Base-by-base conservation (phyloP, 2,329 filamentous ascomycete species). In the Colletotrichum agaves region DNA sequence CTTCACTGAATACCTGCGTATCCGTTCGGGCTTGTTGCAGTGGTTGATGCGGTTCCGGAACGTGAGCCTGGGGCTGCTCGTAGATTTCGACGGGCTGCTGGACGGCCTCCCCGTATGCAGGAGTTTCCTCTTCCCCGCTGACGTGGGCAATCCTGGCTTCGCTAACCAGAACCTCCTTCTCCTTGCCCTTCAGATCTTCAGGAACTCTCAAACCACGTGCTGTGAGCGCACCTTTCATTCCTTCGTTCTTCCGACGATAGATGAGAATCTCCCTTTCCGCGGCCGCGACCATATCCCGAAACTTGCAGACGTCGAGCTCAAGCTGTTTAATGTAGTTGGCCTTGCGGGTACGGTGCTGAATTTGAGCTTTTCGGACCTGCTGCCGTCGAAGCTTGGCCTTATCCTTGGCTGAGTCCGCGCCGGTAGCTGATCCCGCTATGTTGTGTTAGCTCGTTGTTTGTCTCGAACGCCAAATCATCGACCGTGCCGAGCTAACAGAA, bases 321-420 rank as follows among this genome's bases (percentile, higher is more conserved):
- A 88, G 82, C 76, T 87, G 78, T 72, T 82, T 83, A 69, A 84
- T 80, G 73, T 88, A 86, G 73, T 87, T 83, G 57, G 83, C 84
- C 72, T 87, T 87, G 72, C 85, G 83, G 74, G 85, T 82, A 15
- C 85, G 84, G 71, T 88, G 85, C 73, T 86, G 81, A 41, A 83
- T 81, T 78, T 88, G 85, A 2, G 85, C 85, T 21, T 79, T 80
- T 3, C 85, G 77, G 58, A 88, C 85, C 69, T 88, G 85, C 3
- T 82, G 81, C 0, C 85, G 81, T 4, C 85, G 82, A 15, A 78
- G 69, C 72, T 83, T 79, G 21, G 82, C 77, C 73, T 84, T 85
- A 60, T 81, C 78, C 71, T 75, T 71, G 3, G 46, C 35, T n/a
- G 35, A 50, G 15, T 68, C 65, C 15, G 61, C 55, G 19, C 15